Evolutionary conservation across 2,329 filamentous ascomycete species (phyloP).

Genomic region (Claviceps spartinae): DNA sequence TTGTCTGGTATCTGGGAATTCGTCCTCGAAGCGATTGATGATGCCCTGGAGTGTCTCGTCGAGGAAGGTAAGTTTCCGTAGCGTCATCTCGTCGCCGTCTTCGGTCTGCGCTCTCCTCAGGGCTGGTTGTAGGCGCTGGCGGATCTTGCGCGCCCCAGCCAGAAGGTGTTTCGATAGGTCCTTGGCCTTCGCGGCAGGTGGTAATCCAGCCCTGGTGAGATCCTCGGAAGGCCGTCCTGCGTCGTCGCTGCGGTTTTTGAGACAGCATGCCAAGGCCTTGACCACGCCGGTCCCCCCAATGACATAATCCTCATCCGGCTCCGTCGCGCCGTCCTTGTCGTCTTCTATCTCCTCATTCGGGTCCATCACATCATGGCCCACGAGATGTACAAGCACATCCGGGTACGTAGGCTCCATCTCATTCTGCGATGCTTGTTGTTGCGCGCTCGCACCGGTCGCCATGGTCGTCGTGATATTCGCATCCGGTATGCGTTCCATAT

Average conservation of each 20-base stretch:
- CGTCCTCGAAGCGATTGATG: slow-evolving; percentile 90
- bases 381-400: slow-evolving; percentile 74
- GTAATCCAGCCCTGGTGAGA: slow-evolving; percentile 32
- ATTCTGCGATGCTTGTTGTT: slow-evolving; percentile 6
- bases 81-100: slow-evolving; percentile 58
- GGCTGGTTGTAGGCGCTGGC: slow-evolving; percentile 68
- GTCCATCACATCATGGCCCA: slow-evolving; percentile 50
- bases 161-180: slow-evolving; percentile 89
- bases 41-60: slow-evolving; percentile 80
- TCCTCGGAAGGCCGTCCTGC: slow-evolving; percentile 40
- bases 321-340: slow-evolving; percentile 33
- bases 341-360: slow-evolving; percentile 9
- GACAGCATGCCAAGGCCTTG: slow-evolving; percentile 80
- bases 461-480: slow-evolving; percentile 38
- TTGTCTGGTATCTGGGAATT: slow-evolving; percentile 74
- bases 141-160: slow-evolving; percentile 77
- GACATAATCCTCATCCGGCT: slow-evolving; percentile 85
- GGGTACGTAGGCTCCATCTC: slow-evolving; percentile 36
- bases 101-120: slow-evolving; percentile 59
- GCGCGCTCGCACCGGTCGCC: too few relatives aligned
- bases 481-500: slow-evolving; percentile 69
- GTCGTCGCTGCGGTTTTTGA: slow-evolving; percentile 62
- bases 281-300: slow-evolving; percentile 92
- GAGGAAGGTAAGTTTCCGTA: slow-evolving; percentile 75
- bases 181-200: slow-evolving; percentile 51